phyloP scores from a whole-genome alignment of 2,329 filamentous ascomycete species.

The Diaporthe ilicicola region DNA sequence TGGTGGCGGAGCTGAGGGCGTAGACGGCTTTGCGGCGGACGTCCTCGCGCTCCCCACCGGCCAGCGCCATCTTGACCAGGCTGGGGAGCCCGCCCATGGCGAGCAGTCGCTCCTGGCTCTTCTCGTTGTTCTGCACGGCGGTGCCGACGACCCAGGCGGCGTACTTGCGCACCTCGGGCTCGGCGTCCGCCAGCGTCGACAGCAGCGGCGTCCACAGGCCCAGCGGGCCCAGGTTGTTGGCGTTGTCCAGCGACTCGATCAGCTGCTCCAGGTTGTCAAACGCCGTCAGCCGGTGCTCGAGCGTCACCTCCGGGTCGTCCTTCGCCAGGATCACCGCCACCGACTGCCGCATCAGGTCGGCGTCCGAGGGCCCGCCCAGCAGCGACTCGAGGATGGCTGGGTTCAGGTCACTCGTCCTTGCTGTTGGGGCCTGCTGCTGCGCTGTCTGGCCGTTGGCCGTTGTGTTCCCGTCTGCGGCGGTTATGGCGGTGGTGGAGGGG shows the following conservation, averaged over 20 bases:
- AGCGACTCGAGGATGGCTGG: conserved; percentile 77
- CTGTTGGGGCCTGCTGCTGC: conserved; percentile 9
- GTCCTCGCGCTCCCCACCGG: conserved; percentile 64
- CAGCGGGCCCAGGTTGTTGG: conserved; percentile 87
- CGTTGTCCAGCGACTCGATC: conserved; percentile 93
- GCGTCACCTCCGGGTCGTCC: conserved; percentile 65
- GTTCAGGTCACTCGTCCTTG: conserved; percentile 57
- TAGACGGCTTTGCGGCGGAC: conserved; percentile 89
- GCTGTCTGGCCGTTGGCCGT: background rate
- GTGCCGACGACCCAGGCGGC: conserved; percentile 96
- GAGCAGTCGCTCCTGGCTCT: conserved; percentile 77
- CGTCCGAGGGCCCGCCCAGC: conserved; percentile 86
- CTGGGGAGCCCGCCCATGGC: conserved; percentile 73
- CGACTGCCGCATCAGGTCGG: conserved; percentile 87
- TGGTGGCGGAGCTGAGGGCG: conserved; percentile 83
- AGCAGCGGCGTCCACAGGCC: conserved; percentile 85
- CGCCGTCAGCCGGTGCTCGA: conserved; percentile 81
- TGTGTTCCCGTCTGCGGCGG: conserved; percentile 48
- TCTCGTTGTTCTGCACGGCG: conserved; percentile 94
- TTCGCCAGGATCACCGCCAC: conserved; percentile 77
- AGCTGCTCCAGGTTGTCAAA: conserved; percentile 97
- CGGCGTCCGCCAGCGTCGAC: conserved; percentile 70
- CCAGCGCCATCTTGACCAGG: conserved; percentile 72
- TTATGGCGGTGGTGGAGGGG: conserved; percentile 43
- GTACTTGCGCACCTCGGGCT: conserved; percentile 79